phyloP scores from a whole-genome alignment of 2,329 filamentous ascomycete species.

The Rasamsonia emersonii region DNA sequence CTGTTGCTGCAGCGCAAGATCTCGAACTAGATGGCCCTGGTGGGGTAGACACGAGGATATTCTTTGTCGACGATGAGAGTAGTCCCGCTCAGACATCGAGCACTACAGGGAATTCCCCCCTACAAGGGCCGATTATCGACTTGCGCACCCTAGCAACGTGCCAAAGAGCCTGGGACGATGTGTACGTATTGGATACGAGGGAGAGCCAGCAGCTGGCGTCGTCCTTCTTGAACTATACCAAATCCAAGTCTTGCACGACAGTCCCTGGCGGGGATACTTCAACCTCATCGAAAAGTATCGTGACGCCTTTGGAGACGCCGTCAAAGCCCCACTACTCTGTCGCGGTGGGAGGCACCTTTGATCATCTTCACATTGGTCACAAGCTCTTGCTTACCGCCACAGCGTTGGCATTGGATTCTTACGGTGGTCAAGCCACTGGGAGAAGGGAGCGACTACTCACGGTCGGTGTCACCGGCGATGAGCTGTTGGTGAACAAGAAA shows the following conservation, averaged over 20 bases:
- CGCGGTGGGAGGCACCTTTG: slow-evolving; percentile 87
- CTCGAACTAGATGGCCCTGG: slow-evolving; percentile 57
- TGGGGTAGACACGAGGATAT: slow-evolving; percentile 65
- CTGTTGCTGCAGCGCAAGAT: slow-evolving; percentile 57
- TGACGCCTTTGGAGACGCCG: slow-evolving; percentile 14
- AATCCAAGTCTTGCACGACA: slow-evolving; percentile 12
- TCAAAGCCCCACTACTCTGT: slow-evolving; percentile 49
- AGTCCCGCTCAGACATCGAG: slow-evolving; percentile 14
- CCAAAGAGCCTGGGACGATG: slow-evolving; percentile 20
- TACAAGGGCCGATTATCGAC: slow-evolving; percentile 43
- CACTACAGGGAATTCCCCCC: slow-evolving; percentile 3
- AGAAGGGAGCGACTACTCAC: slow-evolving; percentile 51
- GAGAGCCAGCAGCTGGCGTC: slow-evolving; percentile 18
- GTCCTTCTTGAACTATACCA: slow-evolving; percentile 19
- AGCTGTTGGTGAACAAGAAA: slow-evolving; percentile 80
- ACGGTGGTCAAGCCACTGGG: slow-evolving; percentile 20
- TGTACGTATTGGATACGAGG: slow-evolving; percentile 24
- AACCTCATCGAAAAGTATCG: slow-evolving; percentile 13
- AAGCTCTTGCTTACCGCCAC: slow-evolving; percentile 93
- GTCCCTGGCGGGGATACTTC: slow-evolving; percentile 16
- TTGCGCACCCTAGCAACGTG: slow-evolving; percentile 39
- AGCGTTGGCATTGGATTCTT: slow-evolving; percentile 57
- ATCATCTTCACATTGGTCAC: slow-evolving; percentile 90
- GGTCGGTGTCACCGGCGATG: slow-evolving; percentile 81
- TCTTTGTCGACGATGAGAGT: slow-evolving; percentile 59